These are phyloP conservation scores for Leccinum pachyderme DNA, from an alignment of 1,284 basidiomycete species.

Conservation along the genomic window DNA sequence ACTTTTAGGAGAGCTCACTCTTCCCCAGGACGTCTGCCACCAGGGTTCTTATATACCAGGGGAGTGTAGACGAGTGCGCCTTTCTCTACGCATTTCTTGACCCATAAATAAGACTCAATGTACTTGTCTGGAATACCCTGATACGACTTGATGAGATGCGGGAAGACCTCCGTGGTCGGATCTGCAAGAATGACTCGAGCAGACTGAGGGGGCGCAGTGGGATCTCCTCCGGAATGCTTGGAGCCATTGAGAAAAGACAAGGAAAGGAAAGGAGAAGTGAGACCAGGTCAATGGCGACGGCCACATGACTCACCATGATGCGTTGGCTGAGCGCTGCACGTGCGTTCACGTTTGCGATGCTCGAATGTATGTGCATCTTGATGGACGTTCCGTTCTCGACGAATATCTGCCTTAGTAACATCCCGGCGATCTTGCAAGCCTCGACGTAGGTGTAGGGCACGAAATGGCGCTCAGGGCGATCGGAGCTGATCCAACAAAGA, in stretches of 20 bases:
- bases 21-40: slow-evolving; percentile 74
- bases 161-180: slow-evolving; percentile 68
- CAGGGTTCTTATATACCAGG: slow-evolving; percentile 75
- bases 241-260: neutral
- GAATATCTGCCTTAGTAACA: slow-evolving; percentile 72
- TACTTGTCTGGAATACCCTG: slow-evolving; percentile 66
- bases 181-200: slow-evolving; percentile 76
- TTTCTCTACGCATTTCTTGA: slow-evolving; percentile 74
- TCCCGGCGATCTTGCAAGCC: slow-evolving; percentile 70
- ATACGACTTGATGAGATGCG: slow-evolving; percentile 65
- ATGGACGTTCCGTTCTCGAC: slow-evolving; percentile 59
- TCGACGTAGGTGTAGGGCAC: slow-evolving; percentile 77
- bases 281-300: neutral
- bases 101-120: slow-evolving; percentile 76
- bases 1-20: slow-evolving; percentile 48
- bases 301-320: slow-evolving; percentile 55
- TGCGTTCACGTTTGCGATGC: slow-evolving; percentile 72
- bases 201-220: slow-evolving; percentile 58
- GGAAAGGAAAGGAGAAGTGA: neutral
- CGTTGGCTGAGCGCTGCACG: slow-evolving; percentile 59
- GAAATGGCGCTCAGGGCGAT: slow-evolving; percentile 70
- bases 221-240: slow-evolving; percentile 77
- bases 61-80: slow-evolving; percentile 64
- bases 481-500: slow-evolving; percentile 60
- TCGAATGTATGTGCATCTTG: slow-evolving; percentile 72